Base-by-base conservation (phyloP, 345 rosid species). In the Xanthoceras sorbifolium region DNA sequence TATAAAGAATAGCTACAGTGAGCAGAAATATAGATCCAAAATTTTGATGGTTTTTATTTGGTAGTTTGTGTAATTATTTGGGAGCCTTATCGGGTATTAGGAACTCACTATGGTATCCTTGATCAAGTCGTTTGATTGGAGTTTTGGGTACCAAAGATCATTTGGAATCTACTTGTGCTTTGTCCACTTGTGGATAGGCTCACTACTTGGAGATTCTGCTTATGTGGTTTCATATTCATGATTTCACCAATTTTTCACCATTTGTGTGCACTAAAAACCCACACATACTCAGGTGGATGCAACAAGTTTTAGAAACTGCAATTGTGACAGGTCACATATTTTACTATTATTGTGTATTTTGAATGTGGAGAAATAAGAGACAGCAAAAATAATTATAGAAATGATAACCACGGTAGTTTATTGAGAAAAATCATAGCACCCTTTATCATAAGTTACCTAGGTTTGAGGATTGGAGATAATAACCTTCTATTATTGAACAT, bases 301-400 rank as follows among this genome's bases (percentile, higher is more conserved):
- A 22, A 50, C 73, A 69, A 20, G 15, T 52, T 15, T 70, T n/a
- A 29, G 23, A 66, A 66, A n/a, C 50, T 38, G 34, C 31, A 28
- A 31, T 12, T 52, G 42, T 69, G 42, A 7, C 32, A 69, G 22
- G 32, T 38, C 26, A 50, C 59, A 10, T 69, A 20, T 38, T 67
- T 69, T 32, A 70, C 40, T 70, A 32, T 22, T 32, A 70, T 70
- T 31, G 15, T 70, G 63, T 70, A 10, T 70, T 70, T 20, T 52
- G 28, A 40, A 5, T 70, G 63, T 20, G 14, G 70, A 10, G 34
- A 15, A 50, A 70, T 28, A 31, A 14, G 17, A 40, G 8, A 67
- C 40, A 40, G 52, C n/a, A 22, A n/a, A 23, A 42, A 26, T 25
- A 23, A 25, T 25, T 9, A 31, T 31, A 61, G 55, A 70, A 70